Evolutionary conservation across 2,329 filamentous ascomycete species (phyloP), one percentile per base, ranked within the genome.

Genomic region (Stachybotrys elegans): DNA sequence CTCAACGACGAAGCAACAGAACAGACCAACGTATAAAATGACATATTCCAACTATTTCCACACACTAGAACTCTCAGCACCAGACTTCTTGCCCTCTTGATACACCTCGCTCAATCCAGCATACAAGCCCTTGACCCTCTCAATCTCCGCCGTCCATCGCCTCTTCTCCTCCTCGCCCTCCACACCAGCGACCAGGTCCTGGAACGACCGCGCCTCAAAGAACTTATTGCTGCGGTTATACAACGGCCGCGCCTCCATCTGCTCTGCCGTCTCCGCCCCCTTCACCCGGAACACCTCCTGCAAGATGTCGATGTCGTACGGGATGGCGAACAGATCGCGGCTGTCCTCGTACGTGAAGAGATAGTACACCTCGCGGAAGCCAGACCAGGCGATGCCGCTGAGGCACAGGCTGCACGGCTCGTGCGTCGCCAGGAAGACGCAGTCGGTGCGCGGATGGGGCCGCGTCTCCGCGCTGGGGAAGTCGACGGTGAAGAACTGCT

Each of bases 331-430:
- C 6, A 77, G 52, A 49, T 80, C 75, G 31, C 76, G 63, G 42
- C 71, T 79, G 55, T 81, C 76, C 56, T 79, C 72, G 54, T 80
- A 78, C 0, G 76, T 79, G 57, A 80, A 81, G 39, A 80, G 61
- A 53, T 78, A 78, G 57, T 77, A 79, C 44, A 81, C 65, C 57
- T 75, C 70, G 46, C 64, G 66, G 60, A 81, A 80, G 1, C 77
- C 76, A 9, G 72, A 70, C 76, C 76, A 81, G 3, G 76, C 67
- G 48, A 81, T 79, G 13, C 72, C 77, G 50, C 72, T 78, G 9
- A 81, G 61, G 47, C 77, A 80, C 3, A 80, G 65, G 35, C 71
- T 77, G 63, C 77, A 80, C 2, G 77, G 77, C 60, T 81, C 76
- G 54, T 80, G 76, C 0, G 77, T 79, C 5, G 75, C 72, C 46